Conservation (phyloP, 2,329 filamentous ascomycete species). For the Colletotrichum truncatum region DNA sequence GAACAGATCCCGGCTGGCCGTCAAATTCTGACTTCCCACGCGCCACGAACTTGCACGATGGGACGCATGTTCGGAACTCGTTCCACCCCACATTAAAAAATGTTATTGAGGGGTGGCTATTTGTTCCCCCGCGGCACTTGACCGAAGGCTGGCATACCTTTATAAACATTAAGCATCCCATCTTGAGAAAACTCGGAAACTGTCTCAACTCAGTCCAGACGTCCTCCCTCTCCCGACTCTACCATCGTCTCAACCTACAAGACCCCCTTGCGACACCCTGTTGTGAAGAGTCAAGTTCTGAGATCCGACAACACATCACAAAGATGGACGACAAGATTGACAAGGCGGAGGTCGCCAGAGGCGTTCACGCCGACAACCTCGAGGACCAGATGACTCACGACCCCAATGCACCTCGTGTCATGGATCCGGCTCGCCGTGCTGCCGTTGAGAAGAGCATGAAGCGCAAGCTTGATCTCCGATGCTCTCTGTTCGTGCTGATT, state of each 20-base stretch:
- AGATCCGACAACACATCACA: constrained; percentile 12
- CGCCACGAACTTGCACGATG: not conserved
- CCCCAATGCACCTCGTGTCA: constrained; percentile 17
- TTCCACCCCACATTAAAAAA: constrained; percentile 23
- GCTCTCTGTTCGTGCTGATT: constrained; percentile 75
- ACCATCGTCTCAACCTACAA: not conserved
- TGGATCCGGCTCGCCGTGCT: constrained; percentile 57
- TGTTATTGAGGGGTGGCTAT: constrained; percentile 22
- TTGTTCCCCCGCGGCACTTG: constrained; percentile 24
- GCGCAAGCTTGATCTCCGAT: constrained; percentile 77
- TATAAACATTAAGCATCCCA: constrained; percentile 13
- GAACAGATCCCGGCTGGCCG: not conserved
- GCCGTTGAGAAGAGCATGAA: constrained; percentile 71
- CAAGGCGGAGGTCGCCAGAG: constrained; percentile 4
- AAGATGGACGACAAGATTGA: constrained; percentile 25
- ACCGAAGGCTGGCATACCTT: constrained; percentile 11
- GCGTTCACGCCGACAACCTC: constrained; percentile 9
- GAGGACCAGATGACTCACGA: constrained; percentile 1
- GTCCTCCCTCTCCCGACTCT: not conserved
- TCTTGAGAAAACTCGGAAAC: not conserved
- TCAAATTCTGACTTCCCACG: constrained; percentile 16
- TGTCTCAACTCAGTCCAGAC: constrained; percentile 15
- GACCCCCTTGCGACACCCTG: not conserved
- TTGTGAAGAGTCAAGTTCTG: constrained; percentile 6
- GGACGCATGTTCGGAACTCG: not conserved